These are phyloP conservation scores for Fusarium albidum DNA, from an alignment of 2,329 filamentous ascomycete genomes.

Conservation along the genomic window DNA sequence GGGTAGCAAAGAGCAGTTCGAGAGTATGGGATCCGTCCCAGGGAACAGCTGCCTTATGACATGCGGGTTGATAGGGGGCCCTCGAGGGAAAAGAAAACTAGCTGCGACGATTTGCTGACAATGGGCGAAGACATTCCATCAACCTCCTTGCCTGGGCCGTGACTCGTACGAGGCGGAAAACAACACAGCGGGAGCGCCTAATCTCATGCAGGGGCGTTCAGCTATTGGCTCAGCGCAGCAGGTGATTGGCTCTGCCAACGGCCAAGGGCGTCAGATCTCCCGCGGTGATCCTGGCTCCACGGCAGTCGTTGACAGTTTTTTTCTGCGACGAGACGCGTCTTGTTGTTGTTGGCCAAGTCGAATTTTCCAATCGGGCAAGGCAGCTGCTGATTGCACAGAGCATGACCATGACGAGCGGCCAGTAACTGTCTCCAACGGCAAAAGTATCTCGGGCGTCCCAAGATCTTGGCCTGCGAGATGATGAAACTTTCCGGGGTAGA, in stretches of 20 bases:
- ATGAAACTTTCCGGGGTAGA: conserved; percentile 15
- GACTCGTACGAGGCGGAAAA: conserved; percentile 18
- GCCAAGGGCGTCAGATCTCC: conserved; percentile 23
- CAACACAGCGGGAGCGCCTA: conserved; percentile 4
- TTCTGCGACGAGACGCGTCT: conserved; percentile 3
- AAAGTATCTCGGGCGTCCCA: neutral
- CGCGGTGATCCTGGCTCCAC: conserved; percentile 6
- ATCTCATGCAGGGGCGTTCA: conserved; percentile 29
- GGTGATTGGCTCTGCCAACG: conserved; percentile 20
- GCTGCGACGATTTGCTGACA: neutral
- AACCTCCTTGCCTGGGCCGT: neutral
- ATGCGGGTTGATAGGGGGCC: neutral
- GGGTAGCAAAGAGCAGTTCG: conserved; percentile 3
- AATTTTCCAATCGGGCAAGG: neutral
- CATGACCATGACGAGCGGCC: too few relatives aligned
- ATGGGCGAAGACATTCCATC: neutral
- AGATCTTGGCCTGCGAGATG: neutral
- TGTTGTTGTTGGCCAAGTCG: neutral
- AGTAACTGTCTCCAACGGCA: neutral
- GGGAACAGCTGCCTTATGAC: neutral
- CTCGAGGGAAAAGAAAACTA: neutral
- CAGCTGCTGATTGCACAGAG: neutral
- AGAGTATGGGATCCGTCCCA: neutral
- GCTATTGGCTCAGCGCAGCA: conserved; percentile 11
- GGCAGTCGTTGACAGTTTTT: conserved; percentile 3